phyloP scores from a whole-genome alignment of 371 early-diverging fungal genomes.

The Lichtheimia corymbifera region DNA sequence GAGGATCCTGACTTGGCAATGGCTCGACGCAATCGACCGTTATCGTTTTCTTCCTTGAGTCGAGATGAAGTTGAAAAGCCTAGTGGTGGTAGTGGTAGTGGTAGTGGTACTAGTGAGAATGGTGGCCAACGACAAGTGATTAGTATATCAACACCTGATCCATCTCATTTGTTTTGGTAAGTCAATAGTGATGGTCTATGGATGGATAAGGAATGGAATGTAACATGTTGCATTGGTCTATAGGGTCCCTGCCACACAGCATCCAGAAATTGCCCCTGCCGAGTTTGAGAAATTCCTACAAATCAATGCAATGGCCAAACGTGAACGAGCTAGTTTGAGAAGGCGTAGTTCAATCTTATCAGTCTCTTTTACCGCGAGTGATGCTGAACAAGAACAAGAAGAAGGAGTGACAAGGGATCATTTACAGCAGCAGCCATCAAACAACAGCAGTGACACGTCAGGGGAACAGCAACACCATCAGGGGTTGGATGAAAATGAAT shows the following conservation, averaged over 20 bases:
- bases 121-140: constrained; percentile 17
- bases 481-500: constrained; percentile 3
- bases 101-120: too few relatives aligned
- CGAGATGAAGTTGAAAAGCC: constrained; percentile 1
- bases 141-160: constrained; percentile 43
- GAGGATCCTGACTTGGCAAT: too few relatives aligned
- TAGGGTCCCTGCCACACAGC: constrained; percentile 65
- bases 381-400: constrained; percentile 36
- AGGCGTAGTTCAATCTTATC: constrained; percentile 55
- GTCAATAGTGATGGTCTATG: constrained; percentile 5
- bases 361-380: constrained; percentile 45
- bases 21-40: background rate
- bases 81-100: too few relatives aligned
- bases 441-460: background rate
- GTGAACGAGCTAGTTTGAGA: constrained; percentile 26
- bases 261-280: constrained; percentile 62
- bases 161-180: constrained; percentile 56
- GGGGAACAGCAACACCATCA: constrained; percentile 5
- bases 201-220: background rate
- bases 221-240: background rate
- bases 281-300: constrained; percentile 57
- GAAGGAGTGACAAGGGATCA: constrained; percentile 16
- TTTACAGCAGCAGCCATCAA: background rate
- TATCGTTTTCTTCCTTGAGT: constrained; percentile 5
- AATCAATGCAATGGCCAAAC: constrained; percentile 36